Evolutionary conservation across 2,329 filamentous ascomycete genomes (phyloP).

Genomic region (Neonectria magnoliae): DNA sequence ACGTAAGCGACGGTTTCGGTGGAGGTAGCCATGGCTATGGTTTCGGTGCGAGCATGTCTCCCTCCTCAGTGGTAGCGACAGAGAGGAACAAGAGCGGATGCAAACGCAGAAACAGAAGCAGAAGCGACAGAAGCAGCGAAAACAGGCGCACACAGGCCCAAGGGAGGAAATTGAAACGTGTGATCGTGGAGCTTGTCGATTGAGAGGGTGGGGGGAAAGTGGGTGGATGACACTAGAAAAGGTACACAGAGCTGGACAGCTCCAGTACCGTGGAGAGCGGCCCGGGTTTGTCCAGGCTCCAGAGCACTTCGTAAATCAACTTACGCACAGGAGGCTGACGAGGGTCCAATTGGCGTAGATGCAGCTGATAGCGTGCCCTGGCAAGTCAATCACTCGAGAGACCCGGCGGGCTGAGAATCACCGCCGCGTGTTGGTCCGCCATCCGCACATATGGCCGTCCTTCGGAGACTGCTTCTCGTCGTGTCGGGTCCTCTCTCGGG

Average conservation of each 20-base stretch:
- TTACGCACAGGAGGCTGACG: background rate
- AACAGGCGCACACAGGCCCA: background rate
- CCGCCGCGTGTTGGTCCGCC: conserved; percentile 1
- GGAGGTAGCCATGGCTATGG: conserved; percentile 41
- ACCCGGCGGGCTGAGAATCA: background rate
- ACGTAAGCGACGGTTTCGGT: conserved; percentile 55
- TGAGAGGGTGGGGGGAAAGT: conserved; percentile 9
- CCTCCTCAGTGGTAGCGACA: conserved; percentile 1
- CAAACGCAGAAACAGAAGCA: background rate
- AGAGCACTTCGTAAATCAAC: background rate
- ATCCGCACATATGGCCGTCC: background rate
- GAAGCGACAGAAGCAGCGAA: background rate
- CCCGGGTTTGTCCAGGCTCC: background rate
- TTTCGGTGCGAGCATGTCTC: conserved; percentile 8
- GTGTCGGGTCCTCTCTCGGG: conserved; percentile 4
- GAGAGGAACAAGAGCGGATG: background rate
- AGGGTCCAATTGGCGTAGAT: background rate
- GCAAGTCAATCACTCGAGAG: background rate
- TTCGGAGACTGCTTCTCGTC: background rate
- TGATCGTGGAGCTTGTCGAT: conserved; percentile 13
- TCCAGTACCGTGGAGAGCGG: background rate
- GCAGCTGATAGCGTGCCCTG: background rate
- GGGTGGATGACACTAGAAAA: conserved; percentile 15
- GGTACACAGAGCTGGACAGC: conserved; percentile 2
- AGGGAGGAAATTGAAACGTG: conserved; percentile 10